These are phyloP conservation scores for Davidsoniella neocaledoniae DNA, from an alignment of 2,329 filamentous ascomycete genomes.

Conservation along the genomic window DNA sequence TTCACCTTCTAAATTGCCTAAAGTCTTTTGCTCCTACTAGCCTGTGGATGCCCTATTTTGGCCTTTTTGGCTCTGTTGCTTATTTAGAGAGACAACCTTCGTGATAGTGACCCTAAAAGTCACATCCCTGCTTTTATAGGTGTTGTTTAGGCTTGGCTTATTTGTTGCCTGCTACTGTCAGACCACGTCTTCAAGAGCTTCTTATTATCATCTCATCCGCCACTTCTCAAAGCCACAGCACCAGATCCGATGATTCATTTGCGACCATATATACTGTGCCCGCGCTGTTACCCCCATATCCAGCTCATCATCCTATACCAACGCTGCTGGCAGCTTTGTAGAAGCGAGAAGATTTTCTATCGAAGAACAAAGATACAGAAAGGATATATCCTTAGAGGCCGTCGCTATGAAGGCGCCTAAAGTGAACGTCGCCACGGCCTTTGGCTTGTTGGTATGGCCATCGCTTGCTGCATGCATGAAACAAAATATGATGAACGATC, in stretches of 20 bases:
- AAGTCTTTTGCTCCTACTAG: no score
- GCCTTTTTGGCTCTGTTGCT: no score
- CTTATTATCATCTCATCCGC: no score
- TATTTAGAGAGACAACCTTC: no score
- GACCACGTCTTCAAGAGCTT: no score
- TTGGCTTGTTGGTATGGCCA: slow-evolving; percentile 19
- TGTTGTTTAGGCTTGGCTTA: no score
- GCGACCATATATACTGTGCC: slow-evolving; percentile 1
- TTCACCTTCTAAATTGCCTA: no score
- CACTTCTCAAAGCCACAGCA: not conserved
- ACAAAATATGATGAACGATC: slow-evolving; percentile 33
- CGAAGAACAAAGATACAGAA: not conserved
- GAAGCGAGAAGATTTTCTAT: not conserved
- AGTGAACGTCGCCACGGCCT: not conserved
- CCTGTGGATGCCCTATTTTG: no score
- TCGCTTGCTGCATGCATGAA: slow-evolving; percentile 36
- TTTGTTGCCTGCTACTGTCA: no score
- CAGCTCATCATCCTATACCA: slow-evolving; percentile 1
- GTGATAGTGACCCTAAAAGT: no score
- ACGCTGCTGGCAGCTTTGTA: not conserved
- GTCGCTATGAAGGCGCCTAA: no score
- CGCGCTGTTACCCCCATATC: slow-evolving; percentile 1
- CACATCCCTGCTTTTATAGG: no score
- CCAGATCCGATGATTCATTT: slow-evolving; percentile 11
- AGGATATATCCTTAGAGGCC: not conserved